Base-by-base conservation (phyloP, 768 basidiomycete species). In the Kwoniella europaea region DNA sequence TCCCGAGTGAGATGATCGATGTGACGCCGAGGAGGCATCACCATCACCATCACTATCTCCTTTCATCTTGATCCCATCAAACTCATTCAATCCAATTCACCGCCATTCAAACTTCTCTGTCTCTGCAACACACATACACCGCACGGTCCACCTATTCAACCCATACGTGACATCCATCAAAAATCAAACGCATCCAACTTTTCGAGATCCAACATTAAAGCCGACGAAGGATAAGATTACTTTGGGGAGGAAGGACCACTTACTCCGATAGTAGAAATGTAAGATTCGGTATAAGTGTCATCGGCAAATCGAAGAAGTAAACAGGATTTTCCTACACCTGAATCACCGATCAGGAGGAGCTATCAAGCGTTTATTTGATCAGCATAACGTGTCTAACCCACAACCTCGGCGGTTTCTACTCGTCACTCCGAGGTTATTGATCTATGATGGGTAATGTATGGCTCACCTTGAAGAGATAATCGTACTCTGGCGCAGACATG, bases 181-280 rank as follows among this genome's bases (percentile, higher is more conserved):
- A 35, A 7, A 35, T 9, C 35, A 35, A 35, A 35, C 6, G 35
- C 35, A 35, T 35, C 35, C 3, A 35, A 35, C 35, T 35, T 9
- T 35, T 35, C 35, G 35, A 35, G 35, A 35, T 35, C 35, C 35
- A 35, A 35, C 35, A 35, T 29, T 7, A 35, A 35, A 35, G 35
- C 35, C 35, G 35, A 6, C 6, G 61, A 46, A 27, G 65, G 69
- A 56, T 71, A 50, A 42, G 43, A 18, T 58, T 13, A 18, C 22
- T 35, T 35, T 20, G 54, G 22, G 22, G 41, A 42, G 61, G 22
- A 41, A 43, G 61, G 58, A 22, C 3, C 9, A 76, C 80, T 73
- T 64, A 98, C 95, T 69, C 96, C 97, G 84, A 99, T 99, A 68
- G 97, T 99, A 63, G 95, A 97, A 85, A 98, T 98, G 86, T 97